Conservation (phyloP, 352 stramenopile species). For the Phytophthora brassicae region DNA sequence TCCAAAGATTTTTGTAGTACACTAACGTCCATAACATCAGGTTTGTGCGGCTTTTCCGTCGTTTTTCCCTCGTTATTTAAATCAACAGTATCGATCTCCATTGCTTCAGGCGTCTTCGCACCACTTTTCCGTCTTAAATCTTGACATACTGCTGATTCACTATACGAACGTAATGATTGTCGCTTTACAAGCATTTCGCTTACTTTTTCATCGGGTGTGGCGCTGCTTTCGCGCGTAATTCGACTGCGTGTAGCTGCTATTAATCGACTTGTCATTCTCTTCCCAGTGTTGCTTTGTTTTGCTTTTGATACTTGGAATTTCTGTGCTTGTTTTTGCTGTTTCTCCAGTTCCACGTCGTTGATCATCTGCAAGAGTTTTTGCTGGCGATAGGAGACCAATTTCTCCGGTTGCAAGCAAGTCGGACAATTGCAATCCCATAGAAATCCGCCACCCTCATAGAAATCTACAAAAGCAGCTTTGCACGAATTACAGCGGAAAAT, state of each 20-base stretch:
- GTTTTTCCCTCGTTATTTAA: background rate
- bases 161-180: background rate
- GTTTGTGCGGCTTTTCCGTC: background rate
- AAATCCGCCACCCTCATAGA: constrained; percentile 35
- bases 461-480: constrained; percentile 47
- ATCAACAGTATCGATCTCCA: background rate
- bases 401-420: constrained; percentile 42
- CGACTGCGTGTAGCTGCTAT: constrained; percentile 9
- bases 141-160: background rate
- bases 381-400: constrained; percentile 34
- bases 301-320: constrained; percentile 12
- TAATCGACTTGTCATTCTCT: background rate
- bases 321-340: constrained; percentile 32
- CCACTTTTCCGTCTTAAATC: background rate
- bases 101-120: background rate
- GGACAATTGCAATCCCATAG: constrained; percentile 44
- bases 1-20: background rate
- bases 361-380: constrained; percentile 51
- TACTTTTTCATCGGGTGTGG: background rate
- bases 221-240: constrained; percentile 11
- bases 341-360: constrained; percentile 33
- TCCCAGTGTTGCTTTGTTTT: constrained; percentile 9
- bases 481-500: constrained; percentile 54
- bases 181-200: background rate
- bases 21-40: constrained; percentile 10